Conservation (phyloP, 768 basidiomycete species). For the Neoboletus magnificus region DNA sequence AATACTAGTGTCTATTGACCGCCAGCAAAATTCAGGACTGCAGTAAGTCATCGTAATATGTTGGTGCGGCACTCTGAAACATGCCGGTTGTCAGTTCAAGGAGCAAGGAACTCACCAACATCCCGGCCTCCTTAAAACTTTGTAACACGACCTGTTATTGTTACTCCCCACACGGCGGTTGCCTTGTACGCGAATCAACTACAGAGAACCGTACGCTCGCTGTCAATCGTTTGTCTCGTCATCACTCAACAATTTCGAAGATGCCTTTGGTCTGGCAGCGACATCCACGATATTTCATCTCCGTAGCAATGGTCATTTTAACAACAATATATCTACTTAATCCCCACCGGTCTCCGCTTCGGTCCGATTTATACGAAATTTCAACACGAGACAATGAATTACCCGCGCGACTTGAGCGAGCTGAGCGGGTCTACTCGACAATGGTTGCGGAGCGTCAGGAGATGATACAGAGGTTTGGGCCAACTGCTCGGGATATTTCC, state of each 20-base stretch:
- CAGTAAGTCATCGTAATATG: slow-evolving; percentile 13
- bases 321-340: slow-evolving; percentile 48
- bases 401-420: slow-evolving; percentile 38
- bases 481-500: slow-evolving; percentile 43
- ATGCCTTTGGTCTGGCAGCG: slow-evolving; percentile 37
- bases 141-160: slow-evolving; percentile 14
- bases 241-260: slow-evolving; percentile 3
- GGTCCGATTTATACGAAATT: slow-evolving; percentile 20
- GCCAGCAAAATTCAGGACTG: background rate
- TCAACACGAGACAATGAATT: slow-evolving; percentile 35
- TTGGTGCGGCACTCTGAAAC: background rate
- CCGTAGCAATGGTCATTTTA: slow-evolving; percentile 40
- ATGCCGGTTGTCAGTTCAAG: background rate
- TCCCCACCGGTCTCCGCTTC: slow-evolving; percentile 31
- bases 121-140: background rate
- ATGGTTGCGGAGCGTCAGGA: slow-evolving; percentile 39
- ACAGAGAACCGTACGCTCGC: slow-evolving; percentile 4
- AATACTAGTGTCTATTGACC: slow-evolving; percentile 5
- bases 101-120: slow-evolving; percentile 3
- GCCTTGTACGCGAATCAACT: slow-evolving; percentile 6
- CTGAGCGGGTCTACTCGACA: slow-evolving; percentile 47
- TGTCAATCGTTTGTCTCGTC: slow-evolving; percentile 2
- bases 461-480: slow-evolving; percentile 55
- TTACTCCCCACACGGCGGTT: slow-evolving; percentile 9
- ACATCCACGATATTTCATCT: slow-evolving; percentile 52